Evolutionary conservation across 257 asterid species (phyloP), one percentile per base, ranked within the genome.

Genomic region (Ligustrum vulgare): DNA sequence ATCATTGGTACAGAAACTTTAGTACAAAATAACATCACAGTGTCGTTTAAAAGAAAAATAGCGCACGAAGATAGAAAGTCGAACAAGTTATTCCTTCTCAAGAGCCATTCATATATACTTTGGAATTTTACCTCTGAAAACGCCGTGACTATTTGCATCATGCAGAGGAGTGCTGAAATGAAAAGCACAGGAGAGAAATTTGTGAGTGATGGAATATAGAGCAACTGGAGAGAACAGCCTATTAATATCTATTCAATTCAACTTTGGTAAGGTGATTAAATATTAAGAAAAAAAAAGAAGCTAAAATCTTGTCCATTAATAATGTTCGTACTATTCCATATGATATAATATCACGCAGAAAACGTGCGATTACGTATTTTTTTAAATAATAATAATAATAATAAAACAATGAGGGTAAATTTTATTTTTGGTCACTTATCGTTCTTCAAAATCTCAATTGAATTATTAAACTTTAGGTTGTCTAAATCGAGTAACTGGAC

Each of bases 221-320:
- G 77, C 68, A 67, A 77, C 75, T 47, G 54, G 76, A 75, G 79
- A 33, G 35, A 13, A 75, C 83, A 75, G 71, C 32, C 64, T 6
- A 70, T 70, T 67, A 39, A 39, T 67, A 35, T 41, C 35, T 81
- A 49, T 72, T 31, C 63, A 76, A 70, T 79, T 79, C 77, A 73
- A 37, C 4, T 41, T 41, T 41, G 47, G 47, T 41, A 41, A 41
- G 13, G 12, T 22, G 5, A 58, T 20, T 58, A 58, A 20, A 7
- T 58, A 20, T 6, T 13, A 22, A 41, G 47, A 23, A 71, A 45
- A 13, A n/a, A 18, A 12, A 49, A 1, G 22, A 49, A 18, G 10
- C n/a, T 13, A 47, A 47, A 47, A 47, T 47, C 20, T 47, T 16
- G 22, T 16, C 58, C 15, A 15, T 49, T 18, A 49, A 41, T 41